Conservation (phyloP, 768 basidiomycete genomes). For the Mycena polygramma region DNA sequence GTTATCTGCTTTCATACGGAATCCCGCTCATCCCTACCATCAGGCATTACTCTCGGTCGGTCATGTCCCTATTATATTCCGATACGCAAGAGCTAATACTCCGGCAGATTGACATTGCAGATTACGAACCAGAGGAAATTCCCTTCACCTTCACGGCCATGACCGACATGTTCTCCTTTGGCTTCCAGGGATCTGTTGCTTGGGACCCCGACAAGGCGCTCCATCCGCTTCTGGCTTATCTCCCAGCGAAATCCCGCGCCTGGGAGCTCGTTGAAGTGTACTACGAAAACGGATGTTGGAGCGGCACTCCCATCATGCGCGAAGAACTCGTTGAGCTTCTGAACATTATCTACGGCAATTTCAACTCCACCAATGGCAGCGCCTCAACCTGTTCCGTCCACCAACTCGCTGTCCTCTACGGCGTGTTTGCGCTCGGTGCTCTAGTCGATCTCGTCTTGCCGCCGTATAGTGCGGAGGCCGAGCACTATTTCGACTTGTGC, state of each 20-base stretch:
- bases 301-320: too few species aligned
- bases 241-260: too few species aligned
- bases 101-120: not conserved
- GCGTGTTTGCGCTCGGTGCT: too few species aligned
- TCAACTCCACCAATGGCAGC: too few species aligned
- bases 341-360: too few species aligned
- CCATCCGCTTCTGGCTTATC: too few species aligned
- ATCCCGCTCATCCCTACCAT: not conserved
- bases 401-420: too few species aligned
- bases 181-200: not conserved
- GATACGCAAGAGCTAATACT: not conserved
- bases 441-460: too few species aligned
- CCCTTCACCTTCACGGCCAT: not conserved
- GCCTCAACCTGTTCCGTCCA: too few species aligned
- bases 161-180: constrained; percentile 8
- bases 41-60: not conserved
- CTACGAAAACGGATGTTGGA: too few species aligned
- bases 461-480: not conserved
- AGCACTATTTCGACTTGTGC: constrained; percentile 17
- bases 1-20: not conserved
- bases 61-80: not conserved
- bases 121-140: not conserved
- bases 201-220: not conserved
- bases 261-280: too few species aligned
- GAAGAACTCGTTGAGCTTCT: too few species aligned